Evolutionary conservation across 257 asterid species (phyloP), one percentile per base, ranked within the genome.

Genomic region (Nicotiana sylvestris): DNA sequence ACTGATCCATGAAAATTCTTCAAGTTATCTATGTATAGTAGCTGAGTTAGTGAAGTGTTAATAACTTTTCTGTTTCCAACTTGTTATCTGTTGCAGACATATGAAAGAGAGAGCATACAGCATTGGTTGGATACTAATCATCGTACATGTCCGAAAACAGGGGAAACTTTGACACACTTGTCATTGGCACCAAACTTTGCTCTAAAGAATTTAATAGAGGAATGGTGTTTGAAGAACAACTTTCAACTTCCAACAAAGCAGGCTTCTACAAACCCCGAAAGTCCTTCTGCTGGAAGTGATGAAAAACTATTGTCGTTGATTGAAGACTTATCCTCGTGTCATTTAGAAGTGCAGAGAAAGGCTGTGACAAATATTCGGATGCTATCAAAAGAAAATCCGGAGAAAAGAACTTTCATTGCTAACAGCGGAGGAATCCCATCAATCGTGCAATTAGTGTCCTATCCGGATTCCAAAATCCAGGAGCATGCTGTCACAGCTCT

Each of bases 401-500:
- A 92, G 25, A 93, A 88, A 78, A 78, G 99, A 72, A 83, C 88
- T 5, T 35, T 88, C 83, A 89, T 96, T 15, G 98, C 96, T 17
- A 87, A 78, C 2, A 81, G 81, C 8, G 97, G 97, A 66, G 99
- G 96, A 4, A 91, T 94, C 77, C 89, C 90, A 9, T 92, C 89
- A 16, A 89, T 96, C 1, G 97, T 92, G 17, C 89, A 87, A 33
- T 88, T 94, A 6, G 74, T 96, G 15, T 89, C 97, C 56, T 92
- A 94, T 77, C 99, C 99, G 0, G 98, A 96, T 79, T 91, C 92
- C 10, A 90, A 81, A 82, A 92, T 96, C 81, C 94, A 92, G 78
- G 99, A 96, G 62, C 96, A 96, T 3, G 92, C 97, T 0, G 99
- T 96, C 1, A 96, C 99, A 0, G 92, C 97, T 32, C 87, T 93